Evolutionary conservation across 2,329 filamentous ascomycete species (phyloP).

Genomic region (Claviceps quebecensis): DNA sequence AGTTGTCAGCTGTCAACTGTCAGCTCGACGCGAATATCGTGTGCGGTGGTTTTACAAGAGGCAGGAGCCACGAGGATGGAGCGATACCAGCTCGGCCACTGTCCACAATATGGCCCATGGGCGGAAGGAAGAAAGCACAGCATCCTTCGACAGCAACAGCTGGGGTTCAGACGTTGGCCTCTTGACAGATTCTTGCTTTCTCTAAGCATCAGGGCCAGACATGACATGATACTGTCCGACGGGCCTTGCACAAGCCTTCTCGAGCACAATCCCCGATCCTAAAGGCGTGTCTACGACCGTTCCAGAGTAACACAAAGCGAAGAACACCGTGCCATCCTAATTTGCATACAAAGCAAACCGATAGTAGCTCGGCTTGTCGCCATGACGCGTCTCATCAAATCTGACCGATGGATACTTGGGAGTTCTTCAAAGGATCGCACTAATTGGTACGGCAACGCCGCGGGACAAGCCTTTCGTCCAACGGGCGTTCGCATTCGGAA

Average conservation of each 20-base stretch:
- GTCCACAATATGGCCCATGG: not conserved
- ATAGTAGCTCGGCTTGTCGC: not conserved
- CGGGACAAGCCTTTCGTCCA: not conserved
- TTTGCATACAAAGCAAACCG: not conserved
- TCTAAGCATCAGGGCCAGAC: not conserved
- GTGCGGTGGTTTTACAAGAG: slow-evolving; percentile 1
- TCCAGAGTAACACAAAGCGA: not conserved
- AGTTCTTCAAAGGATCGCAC: not conserved
- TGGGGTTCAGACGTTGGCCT: no score
- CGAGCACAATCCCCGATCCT: not conserved
- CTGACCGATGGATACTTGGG: not conserved
- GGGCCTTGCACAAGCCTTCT: slow-evolving; percentile 1
- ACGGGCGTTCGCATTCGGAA: not conserved
- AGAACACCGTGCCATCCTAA: not conserved
- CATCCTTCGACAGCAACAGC: not conserved
- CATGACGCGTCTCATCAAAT: not conserved
- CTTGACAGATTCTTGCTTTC: not conserved
- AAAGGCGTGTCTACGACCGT: not conserved
- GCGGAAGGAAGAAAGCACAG: not conserved
- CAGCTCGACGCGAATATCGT: slow-evolving; percentile 1
- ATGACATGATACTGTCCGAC: slow-evolving; percentile 1
- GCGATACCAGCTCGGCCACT: not conserved
- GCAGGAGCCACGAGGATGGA: slow-evolving; percentile 2
- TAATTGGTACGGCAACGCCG: not conserved
- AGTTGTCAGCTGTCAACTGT: slow-evolving; percentile 3